Percentiles rank a stretch among this genome's conserved stretches.
Evolutionary conservation across 108 stramenopile genomes (phyloP).

Genomic region (Bacterosira constricta): DNA sequence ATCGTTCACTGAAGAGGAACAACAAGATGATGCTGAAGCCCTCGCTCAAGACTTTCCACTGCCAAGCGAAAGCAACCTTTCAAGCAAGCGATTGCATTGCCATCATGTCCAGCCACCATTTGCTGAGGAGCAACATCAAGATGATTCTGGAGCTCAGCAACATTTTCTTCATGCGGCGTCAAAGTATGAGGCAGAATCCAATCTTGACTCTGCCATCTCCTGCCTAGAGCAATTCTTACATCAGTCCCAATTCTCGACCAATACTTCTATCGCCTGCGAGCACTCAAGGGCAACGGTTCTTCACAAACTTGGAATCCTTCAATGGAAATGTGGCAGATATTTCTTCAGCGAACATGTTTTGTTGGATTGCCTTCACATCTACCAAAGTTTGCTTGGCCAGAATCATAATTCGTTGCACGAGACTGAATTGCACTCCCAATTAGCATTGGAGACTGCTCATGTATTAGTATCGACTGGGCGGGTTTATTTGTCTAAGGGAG

Average conservation of each 20-base stretch:
- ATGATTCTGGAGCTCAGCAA: background rate
- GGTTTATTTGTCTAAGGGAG: background rate
- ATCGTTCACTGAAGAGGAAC: too few relatives aligned
- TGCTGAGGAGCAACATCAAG: background rate
- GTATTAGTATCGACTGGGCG: constrained; percentile 4
- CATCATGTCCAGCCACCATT: background rate
- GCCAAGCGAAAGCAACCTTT: background rate
- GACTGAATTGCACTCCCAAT: background rate
- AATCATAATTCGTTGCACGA: background rate
- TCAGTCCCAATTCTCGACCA: background rate
- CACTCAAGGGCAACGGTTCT: constrained; percentile 1
- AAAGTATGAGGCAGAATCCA: constrained; percentile 3
- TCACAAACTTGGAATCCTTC: constrained; percentile 14
- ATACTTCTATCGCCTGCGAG: background rate
- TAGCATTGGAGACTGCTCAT: constrained; percentile 3
- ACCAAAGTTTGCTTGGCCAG: background rate
- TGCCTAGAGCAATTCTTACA: background rate
- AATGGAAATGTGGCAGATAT: constrained; percentile 17
- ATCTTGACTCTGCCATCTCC: constrained; percentile 4
- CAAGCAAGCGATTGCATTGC: background rate
- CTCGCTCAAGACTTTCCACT: background rate
- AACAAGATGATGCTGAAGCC: too few relatives aligned
- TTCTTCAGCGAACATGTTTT: background rate
- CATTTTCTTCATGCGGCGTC: constrained; percentile 7
- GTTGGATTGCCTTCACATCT: background rate